These are phyloP conservation scores for Aspergillus aculeatus DNA, from an alignment of 2,329 filamentous ascomycete species.

Conservation along the genomic window DNA sequence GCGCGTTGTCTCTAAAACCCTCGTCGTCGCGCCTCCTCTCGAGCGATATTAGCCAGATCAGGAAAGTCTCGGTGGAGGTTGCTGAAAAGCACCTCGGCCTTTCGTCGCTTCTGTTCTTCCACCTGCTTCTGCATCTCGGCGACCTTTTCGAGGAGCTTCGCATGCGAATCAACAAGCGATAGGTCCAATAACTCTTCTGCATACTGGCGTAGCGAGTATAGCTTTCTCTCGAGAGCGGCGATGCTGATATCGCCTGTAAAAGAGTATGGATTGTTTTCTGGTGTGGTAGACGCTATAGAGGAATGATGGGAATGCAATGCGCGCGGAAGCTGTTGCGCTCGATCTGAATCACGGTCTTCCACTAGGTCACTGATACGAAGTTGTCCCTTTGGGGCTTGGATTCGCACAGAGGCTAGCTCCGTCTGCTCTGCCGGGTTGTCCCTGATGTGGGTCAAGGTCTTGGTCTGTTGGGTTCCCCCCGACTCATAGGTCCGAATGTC, in stretches of 20 bases:
- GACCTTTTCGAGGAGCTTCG: constrained; percentile 23
- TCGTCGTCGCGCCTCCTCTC: constrained; percentile 21
- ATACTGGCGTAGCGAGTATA: constrained; percentile 23
- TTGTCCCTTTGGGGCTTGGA: constrained; percentile 5
- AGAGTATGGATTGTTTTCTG: not conserved
- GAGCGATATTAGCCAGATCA: constrained; percentile 18
- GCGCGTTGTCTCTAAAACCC: constrained; percentile 8
- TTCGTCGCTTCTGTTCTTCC: constrained; percentile 16
- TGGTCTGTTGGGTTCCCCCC: not conserved
- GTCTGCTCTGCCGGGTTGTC: not conserved
- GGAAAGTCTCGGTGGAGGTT: constrained; percentile 21
- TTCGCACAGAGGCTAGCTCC: not conserved
- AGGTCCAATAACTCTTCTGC: constrained; percentile 26
- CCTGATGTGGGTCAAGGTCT: not conserved
- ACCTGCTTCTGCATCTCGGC: constrained; percentile 18
- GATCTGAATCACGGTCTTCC: constrained; percentile 5
- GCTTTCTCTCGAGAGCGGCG: constrained; percentile 19
- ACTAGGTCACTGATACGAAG: constrained; percentile 16
- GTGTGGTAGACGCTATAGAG: not conserved
- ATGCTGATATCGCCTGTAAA: constrained; percentile 14
- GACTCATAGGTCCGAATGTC: not conserved
- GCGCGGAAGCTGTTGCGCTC: not conserved
- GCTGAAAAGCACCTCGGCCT: constrained; percentile 18
- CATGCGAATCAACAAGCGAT: constrained; percentile 26
- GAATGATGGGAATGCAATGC: not conserved